Evolutionary conservation across 2,329 filamentous ascomycete genomes (phyloP).

Genomic region (Xylariaceae sp.): DNA sequence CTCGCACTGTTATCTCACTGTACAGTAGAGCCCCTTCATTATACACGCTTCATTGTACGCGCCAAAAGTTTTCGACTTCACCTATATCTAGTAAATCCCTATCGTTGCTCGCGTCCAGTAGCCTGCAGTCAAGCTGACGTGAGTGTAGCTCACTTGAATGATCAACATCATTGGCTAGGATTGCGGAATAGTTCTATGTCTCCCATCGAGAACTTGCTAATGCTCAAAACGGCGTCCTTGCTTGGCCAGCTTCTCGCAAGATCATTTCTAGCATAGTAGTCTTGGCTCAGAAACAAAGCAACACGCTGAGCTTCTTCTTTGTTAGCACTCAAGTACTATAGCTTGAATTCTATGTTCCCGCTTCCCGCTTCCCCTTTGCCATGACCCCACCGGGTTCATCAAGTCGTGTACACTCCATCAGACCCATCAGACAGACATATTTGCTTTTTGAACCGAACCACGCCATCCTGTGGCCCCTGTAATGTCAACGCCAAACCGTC

Average conservation of each 20-base stretch:
- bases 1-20: neutral
- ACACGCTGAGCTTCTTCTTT: neutral
- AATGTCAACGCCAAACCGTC: constrained; percentile 25
- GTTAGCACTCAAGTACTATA: neutral
- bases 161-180: no score
- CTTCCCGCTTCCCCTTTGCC: constrained; percentile 6
- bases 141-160: no score
- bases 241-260: neutral
- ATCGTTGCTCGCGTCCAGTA: no score
- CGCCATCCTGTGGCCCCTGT: constrained; percentile 10
- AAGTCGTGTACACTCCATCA: constrained; percentile 19
- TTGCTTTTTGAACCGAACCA: constrained; percentile 11
- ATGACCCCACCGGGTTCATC: constrained; percentile 11
- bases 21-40: no score
- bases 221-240: neutral
- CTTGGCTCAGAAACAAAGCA: neutral
- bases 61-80: no score
- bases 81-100: no score
- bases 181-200: no score
- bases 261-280: neutral
- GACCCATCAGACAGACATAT: constrained; percentile 4
- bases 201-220: neutral
- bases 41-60: no score
- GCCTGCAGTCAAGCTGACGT: no score
- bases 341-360: constrained; percentile 12